phyloP scores from a whole-genome alignment of 306 rosid species.

The Dicorynia guianensis region DNA sequence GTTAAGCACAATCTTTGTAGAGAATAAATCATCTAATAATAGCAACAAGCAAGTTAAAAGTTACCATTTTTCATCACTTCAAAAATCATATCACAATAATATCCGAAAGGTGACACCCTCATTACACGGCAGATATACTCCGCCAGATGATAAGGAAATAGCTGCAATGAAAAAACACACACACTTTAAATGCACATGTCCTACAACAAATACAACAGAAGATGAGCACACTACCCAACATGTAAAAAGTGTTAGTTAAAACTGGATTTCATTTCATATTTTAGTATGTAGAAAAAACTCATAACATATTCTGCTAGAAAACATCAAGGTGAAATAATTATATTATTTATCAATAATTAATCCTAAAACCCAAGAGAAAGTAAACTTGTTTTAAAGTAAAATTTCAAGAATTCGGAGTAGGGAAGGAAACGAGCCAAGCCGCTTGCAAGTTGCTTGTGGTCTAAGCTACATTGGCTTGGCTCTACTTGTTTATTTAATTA shows the following conservation, averaged over 20 bases:
- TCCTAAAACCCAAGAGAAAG: constrained; percentile 15
- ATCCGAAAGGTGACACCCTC: constrained; percentile 98
- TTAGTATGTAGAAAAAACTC: constrained; percentile 25
- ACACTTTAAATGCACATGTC: constrained; percentile 42
- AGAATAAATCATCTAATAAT: constrained; percentile 38
- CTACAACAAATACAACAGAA: constrained; percentile 35
- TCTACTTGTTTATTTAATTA: too few species aligned
- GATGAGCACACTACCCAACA: constrained; percentile 20
- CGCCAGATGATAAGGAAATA: constrained; percentile 95
- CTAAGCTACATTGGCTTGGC: too few species aligned
- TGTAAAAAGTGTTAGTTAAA: constrained; percentile 13
- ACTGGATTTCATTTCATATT: constrained; percentile 1
- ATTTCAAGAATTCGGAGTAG: too few species aligned
- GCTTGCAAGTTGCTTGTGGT: too few species aligned
- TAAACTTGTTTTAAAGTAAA: constrained; percentile 22
- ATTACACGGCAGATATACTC: constrained; percentile 95
- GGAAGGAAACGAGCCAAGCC: too few species aligned
- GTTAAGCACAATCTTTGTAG: constrained; percentile 25
- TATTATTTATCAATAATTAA: constrained; percentile 12
- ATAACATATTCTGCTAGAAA: not conserved
- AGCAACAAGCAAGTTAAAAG: constrained; percentile 35
- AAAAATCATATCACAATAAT: constrained; percentile 94
- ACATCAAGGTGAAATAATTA: not conserved
- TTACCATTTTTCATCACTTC: constrained; percentile 99
- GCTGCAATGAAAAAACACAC: constrained; percentile 66